phyloP scores from a whole-genome alignment of 805 yeast genomes.

The Candida wancherniae region DNA sequence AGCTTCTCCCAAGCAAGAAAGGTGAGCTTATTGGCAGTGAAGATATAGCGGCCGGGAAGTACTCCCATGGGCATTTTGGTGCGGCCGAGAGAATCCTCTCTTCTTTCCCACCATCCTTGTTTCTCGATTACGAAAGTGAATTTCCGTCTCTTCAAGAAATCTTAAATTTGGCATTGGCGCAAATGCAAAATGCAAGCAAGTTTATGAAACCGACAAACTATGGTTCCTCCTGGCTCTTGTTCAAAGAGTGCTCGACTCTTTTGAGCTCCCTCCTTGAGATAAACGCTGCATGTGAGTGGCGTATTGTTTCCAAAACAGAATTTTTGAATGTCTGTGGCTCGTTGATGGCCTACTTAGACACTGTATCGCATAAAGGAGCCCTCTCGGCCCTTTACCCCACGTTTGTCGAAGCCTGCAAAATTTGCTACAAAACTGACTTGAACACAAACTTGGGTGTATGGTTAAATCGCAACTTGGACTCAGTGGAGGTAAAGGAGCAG shows the following conservation, averaged over 20 bases:
- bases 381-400: conserved; percentile 85
- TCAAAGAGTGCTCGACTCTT: conserved; percentile 59
- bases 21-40: too few relatives aligned
- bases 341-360: conserved; percentile 60
- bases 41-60: too few relatives aligned
- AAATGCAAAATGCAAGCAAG: too few relatives aligned
- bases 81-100: too few relatives aligned
- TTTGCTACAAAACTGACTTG: conserved; percentile 40
- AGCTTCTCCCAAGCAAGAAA: conserved; percentile 4
- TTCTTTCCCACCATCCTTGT: too few relatives aligned
- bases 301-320: conserved; percentile 18
- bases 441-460: conserved; percentile 46
- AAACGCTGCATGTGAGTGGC: conserved; percentile 4
- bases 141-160: too few relatives aligned
- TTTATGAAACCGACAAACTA: too few relatives aligned
- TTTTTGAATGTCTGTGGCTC: conserved; percentile 46
- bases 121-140: too few relatives aligned
- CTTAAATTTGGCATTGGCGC: too few relatives aligned
- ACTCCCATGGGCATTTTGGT: too few relatives aligned
- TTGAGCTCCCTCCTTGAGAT: conserved; percentile 41
- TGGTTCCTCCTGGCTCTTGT: conserved; percentile 10
- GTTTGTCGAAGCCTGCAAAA: conserved; percentile 57
- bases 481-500: conserved; percentile 55
- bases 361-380: conserved; percentile 86
- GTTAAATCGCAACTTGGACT: conserved; percentile 52